Evolutionary conservation across 176 grass and related monocot genomes (phyloP).

Genomic region (Zea mays): DNA sequence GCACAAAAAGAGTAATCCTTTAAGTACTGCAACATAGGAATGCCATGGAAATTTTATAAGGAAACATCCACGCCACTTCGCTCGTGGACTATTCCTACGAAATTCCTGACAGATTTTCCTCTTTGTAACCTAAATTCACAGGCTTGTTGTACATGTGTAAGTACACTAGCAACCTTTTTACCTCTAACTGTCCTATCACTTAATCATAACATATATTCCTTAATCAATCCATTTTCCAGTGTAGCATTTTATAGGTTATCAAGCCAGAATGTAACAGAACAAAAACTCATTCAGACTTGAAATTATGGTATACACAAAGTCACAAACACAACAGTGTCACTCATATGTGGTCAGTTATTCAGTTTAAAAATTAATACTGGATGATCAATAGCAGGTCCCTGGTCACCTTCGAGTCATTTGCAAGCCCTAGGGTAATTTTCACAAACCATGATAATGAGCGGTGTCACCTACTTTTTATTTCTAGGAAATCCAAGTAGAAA

Average conservation of each 20-base stretch:
- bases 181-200: neutral
- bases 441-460: neutral
- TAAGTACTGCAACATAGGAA: neutral
- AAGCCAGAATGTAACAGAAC: neutral
- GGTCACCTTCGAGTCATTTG: neutral
- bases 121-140: slow-evolving; percentile 10
- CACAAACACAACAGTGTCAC: neutral
- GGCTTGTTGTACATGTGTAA: neutral
- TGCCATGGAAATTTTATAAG: neutral
- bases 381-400: neutral
- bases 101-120: neutral
- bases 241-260: neutral
- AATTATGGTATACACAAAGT: neutral
- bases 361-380: neutral
- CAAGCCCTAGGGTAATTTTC: neutral
- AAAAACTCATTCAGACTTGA: slow-evolving; percentile 9
- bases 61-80: neutral
- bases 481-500: neutral
- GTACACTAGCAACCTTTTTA: slow-evolving; percentile 7
- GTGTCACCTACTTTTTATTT: neutral
- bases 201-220: neutral
- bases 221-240: slow-evolving; percentile 15
- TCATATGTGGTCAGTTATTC: neutral
- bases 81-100: neutral
- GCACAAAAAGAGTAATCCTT: neutral